phyloP scores from a whole-genome alignment of 345 rosid genomes.

The Ceriops zippeliana region DNA sequence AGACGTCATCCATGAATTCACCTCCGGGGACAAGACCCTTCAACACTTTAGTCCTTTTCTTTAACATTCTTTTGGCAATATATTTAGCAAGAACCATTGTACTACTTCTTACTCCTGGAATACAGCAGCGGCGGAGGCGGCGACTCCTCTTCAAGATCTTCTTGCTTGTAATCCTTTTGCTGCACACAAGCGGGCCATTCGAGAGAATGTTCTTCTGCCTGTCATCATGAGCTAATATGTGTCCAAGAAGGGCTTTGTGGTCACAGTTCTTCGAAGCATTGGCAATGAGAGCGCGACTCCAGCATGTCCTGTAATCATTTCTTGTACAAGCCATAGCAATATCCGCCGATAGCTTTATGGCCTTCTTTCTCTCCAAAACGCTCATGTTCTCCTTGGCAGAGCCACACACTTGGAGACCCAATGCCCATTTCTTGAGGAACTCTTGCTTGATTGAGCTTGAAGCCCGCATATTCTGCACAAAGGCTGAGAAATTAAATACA shows the following conservation, averaged over 20 bases:
- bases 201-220: constrained; percentile 26
- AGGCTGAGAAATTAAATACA: neutral
- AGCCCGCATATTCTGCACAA: constrained; percentile 42
- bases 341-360: constrained; percentile 81
- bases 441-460: constrained; percentile 49
- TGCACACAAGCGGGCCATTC: constrained; percentile 5
- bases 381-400: constrained; percentile 41
- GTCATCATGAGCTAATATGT: constrained; percentile 37
- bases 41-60: constrained; percentile 53
- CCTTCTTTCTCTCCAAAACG: constrained; percentile 59
- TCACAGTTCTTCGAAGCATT: constrained; percentile 39
- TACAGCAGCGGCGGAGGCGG: neutral
- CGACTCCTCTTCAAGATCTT: constrained; percentile 55
- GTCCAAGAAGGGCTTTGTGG: constrained; percentile 35
- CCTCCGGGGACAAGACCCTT: constrained; percentile 79
- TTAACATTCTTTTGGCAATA: constrained; percentile 41
- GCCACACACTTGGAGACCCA: constrained; percentile 46
- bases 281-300: constrained; percentile 80
- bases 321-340: constrained; percentile 79
- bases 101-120: constrained; percentile 22
- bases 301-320: constrained; percentile 54
- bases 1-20: constrained; percentile 47
- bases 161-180: constrained; percentile 54
- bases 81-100: constrained; percentile 20
- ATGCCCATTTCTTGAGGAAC: constrained; percentile 76